phyloP scores from a whole-genome alignment of 371 early-diverging fungal species.

The Nematocida sp. region DNA sequence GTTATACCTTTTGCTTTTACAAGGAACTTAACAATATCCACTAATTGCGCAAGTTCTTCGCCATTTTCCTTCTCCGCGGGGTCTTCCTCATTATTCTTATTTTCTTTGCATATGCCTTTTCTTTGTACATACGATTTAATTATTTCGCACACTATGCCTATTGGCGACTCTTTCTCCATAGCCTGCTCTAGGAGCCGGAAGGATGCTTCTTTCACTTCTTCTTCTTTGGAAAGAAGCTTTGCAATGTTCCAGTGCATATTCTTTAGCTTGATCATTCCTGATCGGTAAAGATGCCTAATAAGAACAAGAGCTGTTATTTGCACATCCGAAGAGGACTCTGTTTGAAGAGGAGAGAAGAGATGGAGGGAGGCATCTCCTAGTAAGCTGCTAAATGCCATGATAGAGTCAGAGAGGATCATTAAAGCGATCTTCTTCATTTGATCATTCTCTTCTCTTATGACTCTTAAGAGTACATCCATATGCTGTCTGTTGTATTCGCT shows the following conservation, averaged over 20 bases:
- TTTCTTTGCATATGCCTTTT: no score
- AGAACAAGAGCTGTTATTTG: constrained; percentile 37
- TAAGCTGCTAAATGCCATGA: constrained; percentile 52
- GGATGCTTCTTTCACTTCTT: not conserved
- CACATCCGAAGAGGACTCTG: not conserved
- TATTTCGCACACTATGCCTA: constrained; percentile 41
- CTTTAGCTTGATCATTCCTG: constrained; percentile 48
- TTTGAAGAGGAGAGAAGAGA: constrained; percentile 18
- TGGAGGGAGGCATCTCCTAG: constrained; percentile 24
- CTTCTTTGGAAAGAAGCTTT: constrained; percentile 19
- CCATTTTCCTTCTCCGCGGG: not conserved
- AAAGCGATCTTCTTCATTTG: constrained; percentile 17
- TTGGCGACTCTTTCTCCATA: constrained; percentile 23
- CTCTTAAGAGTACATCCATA: constrained; percentile 19
- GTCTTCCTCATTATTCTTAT: not conserved
- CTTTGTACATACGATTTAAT: constrained; percentile 44
- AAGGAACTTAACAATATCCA: constrained; percentile 12
- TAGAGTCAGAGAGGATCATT: constrained; percentile 43
- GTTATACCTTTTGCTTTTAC: constrained; percentile 5
- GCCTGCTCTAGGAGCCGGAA: constrained; percentile 43
- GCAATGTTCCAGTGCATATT: constrained; percentile 46
- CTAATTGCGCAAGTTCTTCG: not conserved
- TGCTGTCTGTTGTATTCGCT: constrained; percentile 41
- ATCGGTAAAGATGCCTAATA: constrained; percentile 39
- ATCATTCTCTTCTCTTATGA: not conserved